These are phyloP conservation scores for Backusella mclennaniae DNA, from an alignment of 192 early-diverging fungal genomes.

Conservation along the genomic window DNA sequence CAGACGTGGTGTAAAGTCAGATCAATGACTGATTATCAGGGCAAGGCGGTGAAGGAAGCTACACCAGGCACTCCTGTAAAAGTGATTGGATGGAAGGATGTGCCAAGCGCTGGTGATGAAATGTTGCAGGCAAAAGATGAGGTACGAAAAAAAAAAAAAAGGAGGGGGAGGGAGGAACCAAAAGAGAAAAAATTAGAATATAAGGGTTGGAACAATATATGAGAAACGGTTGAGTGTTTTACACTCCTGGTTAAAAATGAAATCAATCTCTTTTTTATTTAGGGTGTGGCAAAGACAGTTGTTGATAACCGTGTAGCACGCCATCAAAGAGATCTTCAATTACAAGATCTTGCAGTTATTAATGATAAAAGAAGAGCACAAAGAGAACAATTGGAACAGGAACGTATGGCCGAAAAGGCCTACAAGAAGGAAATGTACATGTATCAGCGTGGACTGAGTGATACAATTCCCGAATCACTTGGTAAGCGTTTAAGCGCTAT, in stretches of 20 bases:
- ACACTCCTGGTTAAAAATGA: not conserved
- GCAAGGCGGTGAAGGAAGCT: conserved; percentile 68
- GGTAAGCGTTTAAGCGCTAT: conserved; percentile 30
- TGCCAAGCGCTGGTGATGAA: conserved; percentile 89
- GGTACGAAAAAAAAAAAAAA: conserved; percentile 27
- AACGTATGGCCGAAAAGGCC: conserved; percentile 48
- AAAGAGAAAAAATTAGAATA: not conserved
- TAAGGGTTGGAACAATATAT: not conserved
- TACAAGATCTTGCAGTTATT: conserved; percentile 69
- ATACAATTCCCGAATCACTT: conserved; percentile 48
- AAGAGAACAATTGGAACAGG: conserved; percentile 50
- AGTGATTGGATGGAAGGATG: conserved; percentile 90
- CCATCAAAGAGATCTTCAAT: conserved; percentile 56
- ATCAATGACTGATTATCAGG: conserved; percentile 78
- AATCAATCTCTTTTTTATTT: conserved; percentile 12
- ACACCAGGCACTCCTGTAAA: conserved; percentile 84
- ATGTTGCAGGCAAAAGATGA: conserved; percentile 74
- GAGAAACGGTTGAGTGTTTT: not conserved
- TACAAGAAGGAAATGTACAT: conserved; percentile 63
- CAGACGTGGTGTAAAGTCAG: conserved; percentile 85
- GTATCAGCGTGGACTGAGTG: conserved; percentile 62
- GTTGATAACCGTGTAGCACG: conserved; percentile 65
- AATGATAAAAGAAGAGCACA: conserved; percentile 68
- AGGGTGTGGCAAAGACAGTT: conserved; percentile 75
- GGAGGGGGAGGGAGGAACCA: conserved; percentile 42